Evolutionary conservation across 805 yeast genomes (phyloP).

Genomic region (Myxozyma sirexii): DNA sequence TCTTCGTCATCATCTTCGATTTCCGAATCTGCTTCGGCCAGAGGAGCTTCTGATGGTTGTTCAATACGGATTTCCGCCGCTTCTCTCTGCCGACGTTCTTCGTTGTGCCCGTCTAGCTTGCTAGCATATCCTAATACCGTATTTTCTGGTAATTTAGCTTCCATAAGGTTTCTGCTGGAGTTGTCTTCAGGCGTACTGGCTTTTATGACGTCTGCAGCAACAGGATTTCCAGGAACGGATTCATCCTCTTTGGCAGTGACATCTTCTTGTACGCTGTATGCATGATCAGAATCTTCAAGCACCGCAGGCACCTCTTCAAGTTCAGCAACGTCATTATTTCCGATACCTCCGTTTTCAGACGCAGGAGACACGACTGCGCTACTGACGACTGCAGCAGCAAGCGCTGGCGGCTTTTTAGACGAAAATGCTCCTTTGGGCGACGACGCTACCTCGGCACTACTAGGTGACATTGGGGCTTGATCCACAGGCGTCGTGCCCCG

Average conservation of each 20-base stretch:
- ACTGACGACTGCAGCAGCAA: neutral
- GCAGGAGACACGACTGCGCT: too few species aligned
- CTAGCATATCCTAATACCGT: neutral
- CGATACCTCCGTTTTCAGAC: too few species aligned
- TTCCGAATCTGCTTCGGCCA: constrained; percentile 12
- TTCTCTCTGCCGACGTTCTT: neutral
- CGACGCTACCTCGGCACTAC: neutral
- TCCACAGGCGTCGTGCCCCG: neutral
- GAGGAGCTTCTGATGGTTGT: neutral
- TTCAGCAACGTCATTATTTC: neutral
- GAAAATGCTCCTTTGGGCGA: neutral
- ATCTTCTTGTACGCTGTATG: neutral
- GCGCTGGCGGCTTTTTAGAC: neutral
- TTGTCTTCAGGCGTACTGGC: too few species aligned
- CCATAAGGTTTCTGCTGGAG: neutral
- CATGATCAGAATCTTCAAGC: neutral
- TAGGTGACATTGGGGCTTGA: neutral
- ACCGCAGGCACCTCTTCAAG: neutral
- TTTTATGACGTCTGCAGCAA: neutral
- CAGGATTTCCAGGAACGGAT: neutral
- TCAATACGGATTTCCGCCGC: neutral
- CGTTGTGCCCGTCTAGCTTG: neutral
- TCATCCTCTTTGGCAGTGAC: neutral
- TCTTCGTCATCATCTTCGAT: constrained; percentile 30
- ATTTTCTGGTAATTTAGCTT: neutral